Conservation (phyloP, 78 protist genomes). For the Parvularia atlantis region DNA sequence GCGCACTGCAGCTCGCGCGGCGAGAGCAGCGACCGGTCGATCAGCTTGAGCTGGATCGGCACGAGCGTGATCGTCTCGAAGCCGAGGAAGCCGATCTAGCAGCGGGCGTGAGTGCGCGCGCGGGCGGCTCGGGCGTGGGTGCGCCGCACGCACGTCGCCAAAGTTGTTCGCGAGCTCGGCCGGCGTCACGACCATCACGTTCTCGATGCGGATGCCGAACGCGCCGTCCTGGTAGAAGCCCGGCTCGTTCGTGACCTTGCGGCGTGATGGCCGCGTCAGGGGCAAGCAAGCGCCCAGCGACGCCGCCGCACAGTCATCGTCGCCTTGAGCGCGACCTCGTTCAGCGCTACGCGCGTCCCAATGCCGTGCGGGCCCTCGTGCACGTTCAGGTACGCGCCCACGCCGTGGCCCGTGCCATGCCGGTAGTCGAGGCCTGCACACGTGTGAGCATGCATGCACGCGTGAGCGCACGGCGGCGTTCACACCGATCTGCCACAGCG, state of each 20-base stretch:
- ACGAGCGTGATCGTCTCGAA: constrained; percentile 60
- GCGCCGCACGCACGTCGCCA: too few species aligned
- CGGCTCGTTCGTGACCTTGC: constrained; percentile 61
- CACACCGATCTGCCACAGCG: constrained; percentile 45
- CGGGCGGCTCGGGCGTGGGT: too few species aligned
- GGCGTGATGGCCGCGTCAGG: too few species aligned
- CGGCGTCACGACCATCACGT: constrained; percentile 23
- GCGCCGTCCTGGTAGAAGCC: constrained; percentile 76
- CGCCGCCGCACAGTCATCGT: not conserved
- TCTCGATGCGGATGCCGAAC: constrained; percentile 92
- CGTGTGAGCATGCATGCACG: not conserved
- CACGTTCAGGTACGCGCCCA: constrained; percentile 81
- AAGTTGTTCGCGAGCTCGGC: constrained; percentile 11
- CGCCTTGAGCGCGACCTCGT: too few species aligned
- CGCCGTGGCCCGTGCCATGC: constrained; percentile 97
- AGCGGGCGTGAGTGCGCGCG: too few species aligned
- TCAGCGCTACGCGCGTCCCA: not conserved
- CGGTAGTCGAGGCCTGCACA: constrained; percentile 29
- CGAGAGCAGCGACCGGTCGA: constrained; percentile 43
- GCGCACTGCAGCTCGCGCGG: constrained; percentile 40
- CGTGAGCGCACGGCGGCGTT: not conserved
- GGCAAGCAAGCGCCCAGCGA: too few species aligned
- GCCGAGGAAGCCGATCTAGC: constrained; percentile 29
- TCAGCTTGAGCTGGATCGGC: constrained; percentile 28
- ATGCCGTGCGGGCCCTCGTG: constrained; percentile 73